phyloP scores from a whole-genome alignment of 345 rosid species.

The Aquilaria malaccensis region DNA sequence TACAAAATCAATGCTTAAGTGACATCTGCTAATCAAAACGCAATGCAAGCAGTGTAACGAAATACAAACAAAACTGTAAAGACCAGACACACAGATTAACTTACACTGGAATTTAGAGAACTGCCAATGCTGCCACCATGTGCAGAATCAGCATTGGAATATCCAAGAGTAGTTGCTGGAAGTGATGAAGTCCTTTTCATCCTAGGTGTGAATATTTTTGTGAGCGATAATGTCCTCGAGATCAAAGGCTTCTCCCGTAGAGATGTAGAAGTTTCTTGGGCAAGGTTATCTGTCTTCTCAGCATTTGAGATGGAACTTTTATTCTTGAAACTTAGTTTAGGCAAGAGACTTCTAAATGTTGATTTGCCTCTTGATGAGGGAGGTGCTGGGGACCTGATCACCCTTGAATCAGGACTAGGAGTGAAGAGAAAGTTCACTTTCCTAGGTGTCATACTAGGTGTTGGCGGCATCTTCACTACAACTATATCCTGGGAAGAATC shows the following conservation, averaged over 20 bases:
- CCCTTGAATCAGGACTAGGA: slow-evolving; percentile 38
- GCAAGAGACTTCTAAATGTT: slow-evolving; percentile 53
- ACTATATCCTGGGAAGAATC: slow-evolving; percentile 37
- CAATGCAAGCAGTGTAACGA: too few relatives aligned
- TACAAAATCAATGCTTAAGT: neutral
- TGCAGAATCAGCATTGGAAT: slow-evolving; percentile 38
- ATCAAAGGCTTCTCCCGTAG: slow-evolving; percentile 57
- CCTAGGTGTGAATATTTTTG: slow-evolving; percentile 78
- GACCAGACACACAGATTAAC: neutral
- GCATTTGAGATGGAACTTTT: slow-evolving; percentile 38
- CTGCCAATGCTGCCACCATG: slow-evolving; percentile 34
- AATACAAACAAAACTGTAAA: too few relatives aligned
- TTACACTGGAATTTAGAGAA: slow-evolving; percentile 44
- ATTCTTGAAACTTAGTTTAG: slow-evolving; percentile 54
- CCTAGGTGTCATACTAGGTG: slow-evolving; percentile 76
- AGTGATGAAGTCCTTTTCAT: slow-evolving; percentile 78
- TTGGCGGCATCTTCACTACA: slow-evolving; percentile 56
- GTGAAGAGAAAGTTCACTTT: slow-evolving; percentile 74
- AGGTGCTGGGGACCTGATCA: slow-evolving; percentile 34
- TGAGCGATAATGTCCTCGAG: slow-evolving; percentile 69
- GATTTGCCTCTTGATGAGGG: slow-evolving; percentile 44
- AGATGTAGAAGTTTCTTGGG: slow-evolving; percentile 26
- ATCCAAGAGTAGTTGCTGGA: slow-evolving; percentile 47
- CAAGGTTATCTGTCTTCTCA: slow-evolving; percentile 42
- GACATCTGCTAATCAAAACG: too few relatives aligned